Evolutionary conservation across 495 filamentous ascomycete species (phyloP), one percentile per base, ranked within the genome.

Genomic region (Penicillium cosmopolitanum): DNA sequence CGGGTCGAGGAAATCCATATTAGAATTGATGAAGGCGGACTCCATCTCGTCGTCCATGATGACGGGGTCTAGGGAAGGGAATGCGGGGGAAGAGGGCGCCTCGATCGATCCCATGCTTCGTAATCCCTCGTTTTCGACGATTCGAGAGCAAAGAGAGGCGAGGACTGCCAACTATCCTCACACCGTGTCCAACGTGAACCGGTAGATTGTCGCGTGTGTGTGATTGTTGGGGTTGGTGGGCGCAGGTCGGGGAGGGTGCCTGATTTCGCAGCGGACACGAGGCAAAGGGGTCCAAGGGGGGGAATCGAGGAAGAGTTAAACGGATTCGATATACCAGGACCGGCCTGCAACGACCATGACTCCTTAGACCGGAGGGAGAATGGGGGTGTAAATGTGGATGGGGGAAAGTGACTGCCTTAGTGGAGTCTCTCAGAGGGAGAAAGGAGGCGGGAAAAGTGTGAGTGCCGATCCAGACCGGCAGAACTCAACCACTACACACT

Each of bases 11-110:
- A 79, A 80, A 42, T 79, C 75, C 68, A 80, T 73, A 51, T 78
- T 73, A 53, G 73, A 64, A 50, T 76, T 69, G 47, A 67, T 68
- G 51, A 77, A 80, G 42, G 71, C 62, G 50, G 73, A 70, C 53
- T 77, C 74, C 75, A 80, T 78, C 23, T 80, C 76, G 65, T 76
- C 76, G 65, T 79, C 76, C 59, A 80, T 69, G 48, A 79, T 75
- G 48, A 79, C 73, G 34, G 78, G 78, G 51, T 80, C 78, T 58
- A 80, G 58, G 42, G 71, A 46, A 64, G 76, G 65, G 53, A 78
- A 77, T 38, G 68, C 66, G 60, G 78, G 75, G 38, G 76, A 79
- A 53, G 75, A 77, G 16, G 70, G 60, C 19, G 63, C 64, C 66
- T 77, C 74, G 43, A 65, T 55, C 38, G 74, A 67, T 73, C 74